These are phyloP conservation scores for Coelastrella sp. DNA, from an alignment of 139 green algal genomes.

Conservation along the genomic window DNA sequence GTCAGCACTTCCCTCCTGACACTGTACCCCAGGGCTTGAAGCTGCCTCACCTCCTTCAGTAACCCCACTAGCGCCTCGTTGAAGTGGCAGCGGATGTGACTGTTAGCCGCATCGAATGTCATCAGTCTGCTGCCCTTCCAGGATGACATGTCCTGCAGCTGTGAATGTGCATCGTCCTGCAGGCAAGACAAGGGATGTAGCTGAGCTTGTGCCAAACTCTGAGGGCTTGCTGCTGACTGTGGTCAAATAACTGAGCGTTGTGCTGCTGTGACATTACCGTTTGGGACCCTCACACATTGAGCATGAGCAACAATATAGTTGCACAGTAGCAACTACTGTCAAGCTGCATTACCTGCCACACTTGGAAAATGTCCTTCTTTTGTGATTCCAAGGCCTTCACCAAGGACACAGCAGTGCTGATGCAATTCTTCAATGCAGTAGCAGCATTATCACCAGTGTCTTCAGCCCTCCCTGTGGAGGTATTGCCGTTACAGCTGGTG, in stretches of 20 bases:
- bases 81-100: conserved; percentile 82
- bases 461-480: neutral
- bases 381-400: conserved; percentile 59
- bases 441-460: neutral
- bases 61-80: conserved; percentile 77
- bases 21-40: conserved; percentile 73
- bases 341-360: conserved; percentile 49
- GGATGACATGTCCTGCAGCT: conserved; percentile 66
- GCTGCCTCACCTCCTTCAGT: conserved; percentile 77
- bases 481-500: conserved; percentile 2
- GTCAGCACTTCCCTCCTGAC: conserved; percentile 64
- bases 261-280: too few relatives aligned
- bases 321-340: neutral
- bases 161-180: conserved; percentile 57
- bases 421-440: conserved; percentile 51
- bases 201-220: too few relatives aligned
- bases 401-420: conserved; percentile 58
- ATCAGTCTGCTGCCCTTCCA: conserved; percentile 83
- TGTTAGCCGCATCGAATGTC: conserved; percentile 73
- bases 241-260: too few relatives aligned
- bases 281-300: neutral
- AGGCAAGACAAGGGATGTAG: neutral
- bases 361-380: conserved; percentile 56
- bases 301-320: neutral
- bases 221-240: too few relatives aligned